Percentiles rank a stretch among this genome's conserved stretches.
These are phyloP conservation scores for Ophiostoma sp. DNA, from an alignment of 2,329 filamentous ascomycete genomes.

Conservation along the genomic window DNA sequence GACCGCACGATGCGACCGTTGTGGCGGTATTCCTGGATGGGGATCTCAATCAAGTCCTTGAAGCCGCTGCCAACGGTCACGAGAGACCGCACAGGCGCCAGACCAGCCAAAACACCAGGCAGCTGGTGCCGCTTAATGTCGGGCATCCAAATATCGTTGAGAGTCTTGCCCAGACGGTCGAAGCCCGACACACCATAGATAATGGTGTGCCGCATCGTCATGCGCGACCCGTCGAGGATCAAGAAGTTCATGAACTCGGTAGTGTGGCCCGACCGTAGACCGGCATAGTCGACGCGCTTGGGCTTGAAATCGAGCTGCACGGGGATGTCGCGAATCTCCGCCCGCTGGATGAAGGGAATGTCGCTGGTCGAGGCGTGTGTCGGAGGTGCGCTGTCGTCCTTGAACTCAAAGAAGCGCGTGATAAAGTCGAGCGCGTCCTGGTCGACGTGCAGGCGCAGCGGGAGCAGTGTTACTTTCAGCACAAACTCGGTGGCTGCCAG, in stretches of 20 bases:
- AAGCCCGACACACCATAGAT: conserved; percentile 91
- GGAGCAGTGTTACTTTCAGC: conserved; percentile 74
- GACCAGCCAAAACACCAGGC: conserved; percentile 80
- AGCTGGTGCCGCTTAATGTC: conserved; percentile 90
- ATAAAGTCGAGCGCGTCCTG: conserved; percentile 98
- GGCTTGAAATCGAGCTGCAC: conserved; percentile 94
- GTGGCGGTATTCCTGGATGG: conserved; percentile 88
- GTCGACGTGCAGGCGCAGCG: conserved; percentile 88
- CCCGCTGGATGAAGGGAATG: conserved; percentile 82
- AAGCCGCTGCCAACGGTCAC: conserved; percentile 90
- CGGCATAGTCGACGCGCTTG: conserved; percentile 94
- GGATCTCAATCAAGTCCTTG: conserved; percentile 81
- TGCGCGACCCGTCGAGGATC: conserved; percentile 82
- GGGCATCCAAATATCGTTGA: conserved; percentile 96
- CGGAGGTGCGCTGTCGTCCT: conserved; percentile 65
- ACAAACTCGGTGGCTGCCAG: conserved; percentile 89
- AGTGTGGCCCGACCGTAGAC: conserved; percentile 86
- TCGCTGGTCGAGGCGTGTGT: conserved; percentile 64
- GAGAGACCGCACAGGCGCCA: conserved; percentile 85
- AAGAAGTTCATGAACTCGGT: conserved; percentile 99
- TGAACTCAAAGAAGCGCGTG: conserved; percentile 96
- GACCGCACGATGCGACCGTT: conserved; percentile 90
- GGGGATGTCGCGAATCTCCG: conserved; percentile 80
- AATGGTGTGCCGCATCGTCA: conserved; percentile 84
- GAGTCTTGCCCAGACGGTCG: conserved; percentile 80